phyloP scores from a whole-genome alignment of 805 yeast species.

The Jamesozyma hellenica region DNA sequence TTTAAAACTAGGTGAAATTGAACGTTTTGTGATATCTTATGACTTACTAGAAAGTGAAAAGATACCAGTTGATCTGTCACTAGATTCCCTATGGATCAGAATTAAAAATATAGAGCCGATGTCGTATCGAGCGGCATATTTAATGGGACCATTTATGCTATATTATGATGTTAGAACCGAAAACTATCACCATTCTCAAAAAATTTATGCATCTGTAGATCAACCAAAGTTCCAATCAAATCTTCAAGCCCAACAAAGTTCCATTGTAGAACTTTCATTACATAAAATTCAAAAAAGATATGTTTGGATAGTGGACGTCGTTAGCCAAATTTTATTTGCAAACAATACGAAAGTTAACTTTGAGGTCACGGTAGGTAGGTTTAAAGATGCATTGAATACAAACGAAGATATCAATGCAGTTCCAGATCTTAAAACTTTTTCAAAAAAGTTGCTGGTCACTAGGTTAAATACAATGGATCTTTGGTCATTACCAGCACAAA shows the following conservation, averaged over 20 bases:
- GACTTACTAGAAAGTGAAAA: slow-evolving; percentile 31
- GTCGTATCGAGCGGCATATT: slow-evolving; percentile 51
- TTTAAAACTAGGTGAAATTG: slow-evolving; percentile 50
- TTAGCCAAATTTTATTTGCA: slow-evolving; percentile 62
- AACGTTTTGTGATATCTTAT: slow-evolving; percentile 45
- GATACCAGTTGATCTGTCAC: slow-evolving; percentile 19
- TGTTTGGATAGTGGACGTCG: slow-evolving; percentile 61
- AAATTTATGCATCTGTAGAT: slow-evolving; percentile 58
- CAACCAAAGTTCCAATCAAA: slow-evolving; percentile 70
- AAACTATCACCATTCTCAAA: slow-evolving; percentile 42
- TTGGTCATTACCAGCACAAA: slow-evolving; percentile 52
- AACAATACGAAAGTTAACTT: slow-evolving; percentile 50
- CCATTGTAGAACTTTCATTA: slow-evolving; percentile 49
- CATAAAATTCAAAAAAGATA: slow-evolving; percentile 51
- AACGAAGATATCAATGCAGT: slow-evolving; percentile 11
- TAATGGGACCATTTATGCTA: slow-evolving; percentile 67
- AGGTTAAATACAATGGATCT: slow-evolving; percentile 51
- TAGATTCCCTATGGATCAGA: slow-evolving; percentile 39
- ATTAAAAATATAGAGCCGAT: slow-evolving; percentile 49
- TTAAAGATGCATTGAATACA: slow-evolving; percentile 22
- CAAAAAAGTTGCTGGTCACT: slow-evolving; percentile 36
- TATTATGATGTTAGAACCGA: slow-evolving; percentile 57
- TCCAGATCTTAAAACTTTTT: slow-evolving; percentile 25
- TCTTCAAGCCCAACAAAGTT: slow-evolving; percentile 55
- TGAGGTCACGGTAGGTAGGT: slow-evolving; percentile 45